phyloP scores from a whole-genome alignment of 805 yeast genomes.

The Yarrowia yakushimensis region DNA sequence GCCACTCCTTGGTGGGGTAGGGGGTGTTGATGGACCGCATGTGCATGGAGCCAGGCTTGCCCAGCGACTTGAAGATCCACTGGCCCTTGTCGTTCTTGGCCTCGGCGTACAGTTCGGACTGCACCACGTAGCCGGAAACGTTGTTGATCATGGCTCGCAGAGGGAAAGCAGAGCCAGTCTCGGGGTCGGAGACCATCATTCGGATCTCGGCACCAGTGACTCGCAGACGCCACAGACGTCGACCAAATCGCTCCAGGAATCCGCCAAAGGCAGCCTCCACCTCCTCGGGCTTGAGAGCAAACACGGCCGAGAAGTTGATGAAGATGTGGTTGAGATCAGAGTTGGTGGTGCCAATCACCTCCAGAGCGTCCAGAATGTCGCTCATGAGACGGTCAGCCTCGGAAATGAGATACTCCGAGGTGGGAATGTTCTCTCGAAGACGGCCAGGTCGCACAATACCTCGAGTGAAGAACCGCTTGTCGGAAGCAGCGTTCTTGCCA shows the following conservation, averaged over 20 bases:
- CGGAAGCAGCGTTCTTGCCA: constrained; percentile 89
- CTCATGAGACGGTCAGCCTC: constrained; percentile 96
- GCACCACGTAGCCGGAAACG: constrained; percentile 95
- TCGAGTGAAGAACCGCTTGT: constrained; percentile 93
- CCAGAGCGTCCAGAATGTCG: constrained; percentile 91
- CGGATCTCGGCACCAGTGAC: constrained; percentile 97
- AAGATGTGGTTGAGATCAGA: constrained; percentile 96
- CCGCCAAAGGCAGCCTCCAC: constrained; percentile 98
- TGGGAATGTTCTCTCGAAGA: constrained; percentile 86
- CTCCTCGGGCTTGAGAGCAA: constrained; percentile 90
- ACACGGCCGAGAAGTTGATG: constrained; percentile 93
- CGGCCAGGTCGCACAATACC: constrained; percentile 97
- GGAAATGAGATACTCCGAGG: constrained; percentile 89
- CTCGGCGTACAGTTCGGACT: constrained; percentile 91
- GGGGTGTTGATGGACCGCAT: constrained; percentile 93
- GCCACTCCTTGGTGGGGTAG: constrained; percentile 95
- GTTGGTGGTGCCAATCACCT: constrained; percentile 88
- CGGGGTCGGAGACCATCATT: constrained; percentile 89
- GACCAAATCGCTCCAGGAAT: constrained; percentile 94
- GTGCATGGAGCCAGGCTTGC: constrained; percentile 96
- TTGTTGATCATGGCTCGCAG: constrained; percentile 94
- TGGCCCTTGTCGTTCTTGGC: constrained; percentile 88
- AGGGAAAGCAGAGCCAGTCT: constrained; percentile 89
- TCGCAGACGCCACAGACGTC: constrained; percentile 93
- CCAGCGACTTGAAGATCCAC: constrained; percentile 95